Evolutionary conservation across 139 green algal species (phyloP).

Genomic region (Closterium sp.): DNA sequence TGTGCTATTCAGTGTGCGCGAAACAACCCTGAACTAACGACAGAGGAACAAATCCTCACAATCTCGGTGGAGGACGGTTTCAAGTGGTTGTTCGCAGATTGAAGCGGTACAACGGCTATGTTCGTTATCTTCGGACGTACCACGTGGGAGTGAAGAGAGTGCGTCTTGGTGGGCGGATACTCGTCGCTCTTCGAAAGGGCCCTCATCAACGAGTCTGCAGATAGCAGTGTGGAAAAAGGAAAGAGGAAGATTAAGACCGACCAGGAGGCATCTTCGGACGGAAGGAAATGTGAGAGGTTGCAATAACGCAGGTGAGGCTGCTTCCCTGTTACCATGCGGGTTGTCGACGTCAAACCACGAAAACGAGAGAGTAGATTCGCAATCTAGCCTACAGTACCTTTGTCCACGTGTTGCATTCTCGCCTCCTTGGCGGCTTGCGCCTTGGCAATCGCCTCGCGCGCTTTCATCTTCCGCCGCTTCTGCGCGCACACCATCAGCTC

Average conservation of each 20-base stretch:
- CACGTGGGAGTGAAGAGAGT: not conserved
- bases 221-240: not conserved
- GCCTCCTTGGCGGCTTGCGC: not conserved
- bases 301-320: not conserved
- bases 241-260: not conserved
- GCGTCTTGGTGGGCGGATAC: not conserved
- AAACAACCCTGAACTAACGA: too few relatives aligned
- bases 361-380: too few relatives aligned
- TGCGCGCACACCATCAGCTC: not conserved
- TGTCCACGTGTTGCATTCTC: not conserved
- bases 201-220: not conserved
- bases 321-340: too few relatives aligned
- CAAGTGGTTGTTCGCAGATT: too few relatives aligned
- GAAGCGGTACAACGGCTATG: too few relatives aligned
- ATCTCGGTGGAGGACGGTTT: too few relatives aligned
- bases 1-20: too few relatives aligned
- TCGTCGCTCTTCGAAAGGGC: not conserved
- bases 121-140: too few relatives aligned
- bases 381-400: not conserved
- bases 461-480: not conserved
- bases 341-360: too few relatives aligned
- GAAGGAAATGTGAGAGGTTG: not conserved
- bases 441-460: not conserved
- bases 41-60: too few relatives aligned
- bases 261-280: not conserved